phyloP scores from a whole-genome alignment of 805 yeast species.

The Candida odintsovae region DNA sequence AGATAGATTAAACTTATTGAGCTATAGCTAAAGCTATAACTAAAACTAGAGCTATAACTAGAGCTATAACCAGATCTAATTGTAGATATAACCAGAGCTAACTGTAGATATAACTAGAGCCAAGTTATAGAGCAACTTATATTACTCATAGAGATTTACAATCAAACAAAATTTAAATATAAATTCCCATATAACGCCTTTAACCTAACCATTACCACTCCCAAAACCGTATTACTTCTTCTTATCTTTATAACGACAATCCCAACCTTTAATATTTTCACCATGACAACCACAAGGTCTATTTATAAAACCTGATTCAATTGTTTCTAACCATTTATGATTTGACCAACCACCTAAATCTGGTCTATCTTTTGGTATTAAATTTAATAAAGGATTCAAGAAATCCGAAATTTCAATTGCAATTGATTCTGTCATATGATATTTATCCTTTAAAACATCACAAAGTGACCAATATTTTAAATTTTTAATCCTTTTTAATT shows the following conservation, averaged over 20 bases:
- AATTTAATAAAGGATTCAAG: slow-evolving; percentile 42
- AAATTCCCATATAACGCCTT: too few relatives aligned
- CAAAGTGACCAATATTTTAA: slow-evolving; percentile 74
- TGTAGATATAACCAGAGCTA: too few relatives aligned
- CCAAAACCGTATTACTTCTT: too few relatives aligned
- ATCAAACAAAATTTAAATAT: too few relatives aligned
- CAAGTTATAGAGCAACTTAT: too few relatives aligned
- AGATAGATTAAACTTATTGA: too few relatives aligned
- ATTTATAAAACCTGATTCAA: slow-evolving; percentile 7
- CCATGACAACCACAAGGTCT: slow-evolving; percentile 21
- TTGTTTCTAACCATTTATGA: slow-evolving; percentile 43
- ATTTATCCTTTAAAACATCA: slow-evolving; percentile 69
- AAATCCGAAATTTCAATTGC: slow-evolving; percentile 45
- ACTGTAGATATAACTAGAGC: too few relatives aligned
- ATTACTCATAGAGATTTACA: too few relatives aligned
- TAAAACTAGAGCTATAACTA: too few relatives aligned
- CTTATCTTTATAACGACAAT: slow-evolving; percentile 2
- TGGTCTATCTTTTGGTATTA: slow-evolving; percentile 42
- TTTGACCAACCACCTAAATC: slow-evolving; percentile 50
- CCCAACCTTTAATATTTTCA: slow-evolving; percentile 25
- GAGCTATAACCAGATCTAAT: too few relatives aligned
- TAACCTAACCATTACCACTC: too few relatives aligned
- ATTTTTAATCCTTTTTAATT: slow-evolving; percentile 55
- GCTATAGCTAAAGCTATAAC: too few relatives aligned
- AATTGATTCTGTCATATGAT: slow-evolving; percentile 51